phyloP scores from a whole-genome alignment of 2,329 filamentous ascomycete species.

The Raffaelea arxii region DNA sequence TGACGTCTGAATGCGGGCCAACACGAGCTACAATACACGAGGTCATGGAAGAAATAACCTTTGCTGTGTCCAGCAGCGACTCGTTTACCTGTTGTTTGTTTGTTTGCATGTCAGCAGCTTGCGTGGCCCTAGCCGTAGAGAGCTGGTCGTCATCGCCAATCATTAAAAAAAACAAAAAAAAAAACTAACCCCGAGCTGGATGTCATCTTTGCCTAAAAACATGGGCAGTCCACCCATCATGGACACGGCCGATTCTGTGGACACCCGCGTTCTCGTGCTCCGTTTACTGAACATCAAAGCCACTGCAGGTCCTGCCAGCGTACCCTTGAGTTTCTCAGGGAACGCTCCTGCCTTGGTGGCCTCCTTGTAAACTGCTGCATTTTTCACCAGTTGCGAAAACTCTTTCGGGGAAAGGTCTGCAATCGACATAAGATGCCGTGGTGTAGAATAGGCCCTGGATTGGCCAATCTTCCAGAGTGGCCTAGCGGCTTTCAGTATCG shows the following conservation, averaged over 20 bases:
- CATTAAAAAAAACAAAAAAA: background rate
- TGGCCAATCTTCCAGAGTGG: slow-evolving; percentile 23
- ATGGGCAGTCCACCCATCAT: slow-evolving; percentile 86
- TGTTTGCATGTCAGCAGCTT: background rate
- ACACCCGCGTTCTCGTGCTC: slow-evolving; percentile 85
- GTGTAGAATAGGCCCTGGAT: slow-evolving; percentile 37
- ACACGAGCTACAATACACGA: slow-evolving; percentile 75
- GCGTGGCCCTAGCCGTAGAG: too few species aligned
- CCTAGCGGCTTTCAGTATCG: slow-evolving; percentile 16
- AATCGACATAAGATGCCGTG: slow-evolving; percentile 87
- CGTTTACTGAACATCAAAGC: slow-evolving; percentile 97
- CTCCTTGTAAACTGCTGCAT: slow-evolving; percentile 68
- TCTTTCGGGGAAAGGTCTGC: slow-evolving; percentile 73
- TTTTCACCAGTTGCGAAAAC: slow-evolving; percentile 71
- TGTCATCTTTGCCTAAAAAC: slow-evolving; percentile 93
- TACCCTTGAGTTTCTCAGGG: slow-evolving; percentile 50
- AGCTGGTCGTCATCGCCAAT: too few species aligned
- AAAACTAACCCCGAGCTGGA: slow-evolving; percentile 70
- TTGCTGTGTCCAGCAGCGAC: slow-evolving; percentile 82
- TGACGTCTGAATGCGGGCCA: slow-evolving; percentile 65
- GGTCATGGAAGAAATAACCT: slow-evolving; percentile 90
- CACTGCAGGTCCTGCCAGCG: slow-evolving; percentile 67
- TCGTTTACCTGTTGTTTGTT: slow-evolving; percentile 86
- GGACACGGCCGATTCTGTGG: slow-evolving; percentile 84
- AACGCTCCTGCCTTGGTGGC: slow-evolving; percentile 50